Evolutionary conservation across 208 protist genomes (phyloP).

Genomic region (Acanthamoeba sp.): DNA sequence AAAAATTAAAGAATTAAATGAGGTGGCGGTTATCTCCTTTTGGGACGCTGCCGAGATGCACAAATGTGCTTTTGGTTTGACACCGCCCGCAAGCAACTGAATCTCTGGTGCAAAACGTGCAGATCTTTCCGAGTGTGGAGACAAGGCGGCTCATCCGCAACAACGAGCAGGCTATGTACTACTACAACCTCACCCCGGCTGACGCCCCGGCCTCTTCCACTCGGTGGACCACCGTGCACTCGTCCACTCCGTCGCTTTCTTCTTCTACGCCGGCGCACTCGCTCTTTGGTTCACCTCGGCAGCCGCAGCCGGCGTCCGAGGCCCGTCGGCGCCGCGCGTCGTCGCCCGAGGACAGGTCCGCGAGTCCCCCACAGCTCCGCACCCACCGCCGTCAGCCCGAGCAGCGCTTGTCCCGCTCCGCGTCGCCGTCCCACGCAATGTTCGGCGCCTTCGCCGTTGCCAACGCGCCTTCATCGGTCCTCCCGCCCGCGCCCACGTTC

Average conservation of each 20-base stretch:
- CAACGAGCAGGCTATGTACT: conserved; percentile 57
- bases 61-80: too few relatives aligned
- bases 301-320: too few relatives aligned
- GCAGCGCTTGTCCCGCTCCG: not conserved
- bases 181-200: not conserved
- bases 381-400: too few relatives aligned
- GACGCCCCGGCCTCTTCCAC: not conserved
- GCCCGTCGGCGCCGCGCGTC: too few relatives aligned
- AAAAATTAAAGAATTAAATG: too few relatives aligned
- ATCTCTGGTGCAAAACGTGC: too few relatives aligned
- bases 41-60: too few relatives aligned
- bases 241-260: not conserved
- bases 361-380: too few relatives aligned
- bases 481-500: not conserved
- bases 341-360: too few relatives aligned
- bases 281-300: not conserved
- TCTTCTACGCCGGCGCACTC: not conserved
- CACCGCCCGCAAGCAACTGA: too few relatives aligned
- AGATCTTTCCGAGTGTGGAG: conserved; percentile 11
- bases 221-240: not conserved
- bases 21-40: too few relatives aligned
- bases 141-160: conserved; percentile 27
- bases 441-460: not conserved
- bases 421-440: too few relatives aligned
- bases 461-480: not conserved